These are phyloP conservation scores for Alternaria arbusti DNA, from an alignment of 2,329 filamentous ascomycete genomes.

Conservation along the genomic window DNA sequence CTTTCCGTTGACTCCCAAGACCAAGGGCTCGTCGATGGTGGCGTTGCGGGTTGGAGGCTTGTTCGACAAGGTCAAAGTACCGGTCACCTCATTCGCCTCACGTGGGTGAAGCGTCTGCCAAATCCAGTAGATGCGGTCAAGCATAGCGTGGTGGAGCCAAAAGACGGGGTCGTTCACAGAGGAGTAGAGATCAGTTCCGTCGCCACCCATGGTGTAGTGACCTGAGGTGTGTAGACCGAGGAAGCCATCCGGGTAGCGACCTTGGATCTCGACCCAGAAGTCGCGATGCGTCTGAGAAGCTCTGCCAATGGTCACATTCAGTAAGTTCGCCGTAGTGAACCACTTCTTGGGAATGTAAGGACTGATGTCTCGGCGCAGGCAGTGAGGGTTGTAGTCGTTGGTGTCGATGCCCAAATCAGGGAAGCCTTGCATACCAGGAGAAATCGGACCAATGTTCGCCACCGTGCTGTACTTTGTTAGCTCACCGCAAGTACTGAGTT, in stretches of 20 bases:
- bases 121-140: constrained; percentile 6
- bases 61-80: constrained; percentile 3
- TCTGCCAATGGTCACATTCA: constrained; percentile 1
- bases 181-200: constrained; percentile 6
- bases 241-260: constrained; percentile 4
- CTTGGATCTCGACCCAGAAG: constrained; percentile 7
- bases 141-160: constrained; percentile 7
- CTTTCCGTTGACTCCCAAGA: constrained; percentile 1
- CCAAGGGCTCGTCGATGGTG: constrained; percentile 7
- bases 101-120: constrained; percentile 7
- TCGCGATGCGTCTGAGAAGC: not conserved
- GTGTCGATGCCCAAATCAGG: not conserved
- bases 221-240: constrained; percentile 4
- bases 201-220: constrained; percentile 5
- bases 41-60: constrained; percentile 4
- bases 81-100: constrained; percentile 6
- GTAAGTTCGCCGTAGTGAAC: constrained; percentile 2
- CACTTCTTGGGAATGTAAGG: constrained; percentile 4
- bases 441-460: constrained; percentile 5
- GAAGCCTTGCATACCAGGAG: constrained; percentile 8
- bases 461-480: not conserved
- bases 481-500: no score
- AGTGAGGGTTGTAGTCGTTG: constrained; percentile 2
- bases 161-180: constrained; percentile 8
- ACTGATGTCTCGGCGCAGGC: constrained; percentile 3